Conservation (phyloP, 1,139 yeast species). For the Blastobotrys serpentis region DNA sequence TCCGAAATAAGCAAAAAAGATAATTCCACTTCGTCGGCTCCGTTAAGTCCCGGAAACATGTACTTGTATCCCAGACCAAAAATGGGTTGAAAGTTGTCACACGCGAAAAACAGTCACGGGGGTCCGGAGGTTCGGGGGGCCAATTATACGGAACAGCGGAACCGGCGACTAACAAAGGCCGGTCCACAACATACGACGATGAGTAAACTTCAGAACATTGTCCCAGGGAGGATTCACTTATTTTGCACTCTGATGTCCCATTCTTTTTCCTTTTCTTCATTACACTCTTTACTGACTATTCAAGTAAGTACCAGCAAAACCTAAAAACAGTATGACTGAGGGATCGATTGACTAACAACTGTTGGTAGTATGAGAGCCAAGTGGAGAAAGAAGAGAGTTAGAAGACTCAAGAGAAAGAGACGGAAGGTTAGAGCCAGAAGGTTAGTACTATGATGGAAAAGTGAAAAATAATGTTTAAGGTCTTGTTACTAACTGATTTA, state of each 20-base stretch:
- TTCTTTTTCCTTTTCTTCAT: conserved; percentile 17
- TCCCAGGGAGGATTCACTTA: conserved; percentile 2
- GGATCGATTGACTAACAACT: conserved; percentile 6
- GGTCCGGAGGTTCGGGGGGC: no score
- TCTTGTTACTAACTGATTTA: conserved; percentile 4
- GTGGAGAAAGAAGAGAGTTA: conserved; percentile 99
- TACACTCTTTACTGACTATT: conserved; percentile 17
- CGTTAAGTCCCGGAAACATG: no score
- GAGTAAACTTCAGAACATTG: neutral
- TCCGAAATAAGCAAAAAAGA: neutral
- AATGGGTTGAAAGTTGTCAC: no score
- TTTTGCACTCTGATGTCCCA: neutral
- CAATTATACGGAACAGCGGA: no score
- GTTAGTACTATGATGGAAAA: conserved; percentile 16
- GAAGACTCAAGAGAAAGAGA: conserved; percentile 99
- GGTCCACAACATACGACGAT: neutral
- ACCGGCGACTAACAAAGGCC: neutral
- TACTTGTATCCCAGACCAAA: no score
- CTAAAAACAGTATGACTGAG: neutral
- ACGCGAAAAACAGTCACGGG: conserved; percentile 10
- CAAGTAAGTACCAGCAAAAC: conserved; percentile 19
- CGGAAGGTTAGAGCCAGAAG: conserved; percentile 99
- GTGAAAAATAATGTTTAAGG: no score
- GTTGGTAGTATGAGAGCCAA: conserved; percentile 35
- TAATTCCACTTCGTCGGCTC: no score